These are phyloP conservation scores for Heliamphora pulchella DNA, from an alignment of 179 eudicot genomes.

Conservation along the genomic window DNA sequence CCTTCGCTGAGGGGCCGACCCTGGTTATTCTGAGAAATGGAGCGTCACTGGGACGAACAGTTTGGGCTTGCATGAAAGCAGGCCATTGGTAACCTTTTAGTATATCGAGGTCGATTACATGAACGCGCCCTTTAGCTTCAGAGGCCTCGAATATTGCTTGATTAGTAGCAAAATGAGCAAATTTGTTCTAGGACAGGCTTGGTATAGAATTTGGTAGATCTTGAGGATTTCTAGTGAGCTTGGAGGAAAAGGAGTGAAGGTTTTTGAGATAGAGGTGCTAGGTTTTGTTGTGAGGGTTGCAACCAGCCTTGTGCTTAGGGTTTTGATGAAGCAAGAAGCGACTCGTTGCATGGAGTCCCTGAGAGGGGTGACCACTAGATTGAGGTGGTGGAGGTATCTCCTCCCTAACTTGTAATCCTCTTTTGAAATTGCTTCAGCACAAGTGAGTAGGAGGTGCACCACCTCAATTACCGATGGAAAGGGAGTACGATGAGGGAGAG, in stretches of 20 bases:
- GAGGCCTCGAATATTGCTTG: constrained; percentile 39
- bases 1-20: constrained; percentile 22
- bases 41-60: constrained; percentile 30
- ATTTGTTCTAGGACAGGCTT: constrained; percentile 38
- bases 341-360: constrained; percentile 28
- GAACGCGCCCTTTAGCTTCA: constrained; percentile 32
- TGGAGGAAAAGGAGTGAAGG: constrained; percentile 24
- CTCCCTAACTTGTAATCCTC: constrained; percentile 24
- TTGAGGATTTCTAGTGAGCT: constrained; percentile 26
- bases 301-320: constrained; percentile 19
- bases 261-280: constrained; percentile 9
- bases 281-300: constrained; percentile 19
- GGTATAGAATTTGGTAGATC: constrained; percentile 34
- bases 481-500: neutral
- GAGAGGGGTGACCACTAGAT: constrained; percentile 17
- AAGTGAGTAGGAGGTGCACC: constrained; percentile 31
- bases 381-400: constrained; percentile 23
- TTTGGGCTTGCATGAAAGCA: constrained; percentile 36
- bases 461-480: constrained; percentile 15
- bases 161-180: constrained; percentile 37
- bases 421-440: constrained; percentile 24
- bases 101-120: constrained; percentile 35
- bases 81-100: constrained; percentile 42
- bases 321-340: constrained; percentile 24
- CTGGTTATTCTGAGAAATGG: constrained; percentile 33